phyloP scores from a whole-genome alignment of 495 filamentous ascomycete species.

The Aspergillus affinis region DNA sequence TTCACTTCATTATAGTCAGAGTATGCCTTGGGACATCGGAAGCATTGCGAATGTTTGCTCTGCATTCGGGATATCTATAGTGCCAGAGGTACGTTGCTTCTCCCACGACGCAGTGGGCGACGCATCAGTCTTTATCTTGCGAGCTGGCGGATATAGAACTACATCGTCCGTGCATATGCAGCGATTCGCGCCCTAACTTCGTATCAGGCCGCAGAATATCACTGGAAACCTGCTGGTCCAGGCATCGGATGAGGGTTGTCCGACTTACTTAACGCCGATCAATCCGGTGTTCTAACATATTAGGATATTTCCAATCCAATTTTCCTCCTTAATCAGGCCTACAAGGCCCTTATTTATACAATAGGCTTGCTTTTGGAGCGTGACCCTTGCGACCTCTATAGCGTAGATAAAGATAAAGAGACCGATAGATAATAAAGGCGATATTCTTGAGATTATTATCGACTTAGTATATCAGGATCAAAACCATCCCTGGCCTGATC shows the following conservation, averaged over 20 bases:
- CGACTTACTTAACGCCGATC: slow-evolving; percentile 15
- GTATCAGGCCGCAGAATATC: slow-evolving; percentile 20
- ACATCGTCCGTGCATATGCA: slow-evolving; percentile 30
- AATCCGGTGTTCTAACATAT: slow-evolving; percentile 28
- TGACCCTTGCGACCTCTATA: slow-evolving; percentile 9
- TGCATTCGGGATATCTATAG: no score
- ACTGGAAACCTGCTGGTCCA: slow-evolving; percentile 22
- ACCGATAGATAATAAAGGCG: slow-evolving; percentile 7
- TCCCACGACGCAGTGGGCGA: no score
- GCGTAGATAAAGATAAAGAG: slow-evolving; percentile 5
- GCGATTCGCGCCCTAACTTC: slow-evolving; percentile 36
- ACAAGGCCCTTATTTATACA: slow-evolving; percentile 46
- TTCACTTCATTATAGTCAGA: no score
- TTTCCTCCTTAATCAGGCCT: slow-evolving; percentile 31
- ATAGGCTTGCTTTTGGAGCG: slow-evolving; percentile 31
- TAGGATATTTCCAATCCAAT: slow-evolving; percentile 41
- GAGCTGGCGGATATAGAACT: no score
- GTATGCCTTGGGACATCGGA: no score
- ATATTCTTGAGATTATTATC: slow-evolving; percentile 3
- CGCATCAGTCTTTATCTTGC: no score
- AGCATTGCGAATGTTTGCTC: no score
- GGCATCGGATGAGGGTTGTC: slow-evolving; percentile 10
- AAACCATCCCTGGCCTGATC: slow-evolving; percentile 11
- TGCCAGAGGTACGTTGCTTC: no score
- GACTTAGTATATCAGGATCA: slow-evolving; percentile 17